Conservation (phyloP, 352 stramenopile species). For the Phytophthora kernoviae region DNA sequence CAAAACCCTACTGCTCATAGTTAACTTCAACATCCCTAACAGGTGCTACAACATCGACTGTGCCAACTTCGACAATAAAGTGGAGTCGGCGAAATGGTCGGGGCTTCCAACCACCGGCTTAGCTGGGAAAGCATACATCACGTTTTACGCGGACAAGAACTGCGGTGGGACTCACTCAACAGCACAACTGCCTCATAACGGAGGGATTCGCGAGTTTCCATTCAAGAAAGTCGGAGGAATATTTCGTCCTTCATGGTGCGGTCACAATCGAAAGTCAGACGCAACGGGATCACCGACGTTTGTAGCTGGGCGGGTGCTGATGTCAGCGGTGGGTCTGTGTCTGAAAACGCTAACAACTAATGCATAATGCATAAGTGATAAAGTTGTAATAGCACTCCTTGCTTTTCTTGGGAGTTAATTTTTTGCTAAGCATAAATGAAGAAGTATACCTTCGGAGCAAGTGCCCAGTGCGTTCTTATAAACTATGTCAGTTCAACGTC, state of each 20-base stretch:
- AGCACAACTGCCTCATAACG: conserved; percentile 5
- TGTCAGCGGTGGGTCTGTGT: conserved; percentile 1
- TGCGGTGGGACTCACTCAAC: conserved; percentile 9
- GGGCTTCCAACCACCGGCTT: conserved; percentile 12
- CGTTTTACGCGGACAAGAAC: conserved; percentile 24
- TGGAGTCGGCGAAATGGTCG: conserved; percentile 10
- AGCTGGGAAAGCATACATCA: conserved; percentile 21
- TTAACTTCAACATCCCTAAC: conserved; percentile 15
- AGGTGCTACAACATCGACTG: conserved; percentile 27
- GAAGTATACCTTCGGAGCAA: too few relatives aligned
- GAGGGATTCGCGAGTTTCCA: conserved; percentile 13
- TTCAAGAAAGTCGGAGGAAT: conserved; percentile 7
- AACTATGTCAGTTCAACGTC: background rate
- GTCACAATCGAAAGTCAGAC: conserved; percentile 1
- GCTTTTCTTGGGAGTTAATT: too few relatives aligned
- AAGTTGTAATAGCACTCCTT: too few relatives aligned
- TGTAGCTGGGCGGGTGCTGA: conserved; percentile 17
- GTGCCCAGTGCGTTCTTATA: background rate
- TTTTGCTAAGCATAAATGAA: too few relatives aligned
- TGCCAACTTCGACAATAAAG: conserved; percentile 14
- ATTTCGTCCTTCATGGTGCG: conserved; percentile 22
- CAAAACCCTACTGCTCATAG: background rate
- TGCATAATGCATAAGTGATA: too few relatives aligned
- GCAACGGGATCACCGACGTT: conserved; percentile 9
- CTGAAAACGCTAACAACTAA: conserved; percentile 17